These are phyloP conservation scores for Phytopythium chamaehyphon DNA, from an alignment of 352 stramenopile genomes.

Conservation along the genomic window DNA sequence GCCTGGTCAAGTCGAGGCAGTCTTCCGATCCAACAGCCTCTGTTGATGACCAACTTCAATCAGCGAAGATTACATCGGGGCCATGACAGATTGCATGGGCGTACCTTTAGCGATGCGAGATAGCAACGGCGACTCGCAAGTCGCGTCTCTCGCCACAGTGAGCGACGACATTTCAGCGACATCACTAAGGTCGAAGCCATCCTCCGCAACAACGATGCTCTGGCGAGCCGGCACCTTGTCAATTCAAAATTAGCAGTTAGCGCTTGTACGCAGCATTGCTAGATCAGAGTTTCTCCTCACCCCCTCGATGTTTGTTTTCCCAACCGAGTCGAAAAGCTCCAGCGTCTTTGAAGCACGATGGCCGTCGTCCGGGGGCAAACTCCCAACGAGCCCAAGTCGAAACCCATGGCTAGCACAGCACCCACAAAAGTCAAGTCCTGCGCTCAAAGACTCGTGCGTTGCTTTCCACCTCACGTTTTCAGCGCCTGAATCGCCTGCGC, in stretches of 20 bases:
- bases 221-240: too few relatives aligned
- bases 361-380: slow-evolving; percentile 2
- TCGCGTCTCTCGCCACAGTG: too few relatives aligned
- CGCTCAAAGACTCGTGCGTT: too few relatives aligned
- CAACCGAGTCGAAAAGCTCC: slow-evolving; percentile 14
- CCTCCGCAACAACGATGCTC: too few relatives aligned
- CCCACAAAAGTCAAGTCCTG: not conserved
- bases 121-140: too few relatives aligned
- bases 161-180: too few relatives aligned
- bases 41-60: slow-evolving; percentile 4
- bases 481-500: slow-evolving; percentile 20
- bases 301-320: not conserved
- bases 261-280: too few relatives aligned
- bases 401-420: slow-evolving; percentile 25
- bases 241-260: too few relatives aligned
- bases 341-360: slow-evolving; percentile 5
- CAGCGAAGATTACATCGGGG: not conserved
- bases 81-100: not conserved
- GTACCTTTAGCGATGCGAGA: too few relatives aligned
- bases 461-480: slow-evolving; percentile 14
- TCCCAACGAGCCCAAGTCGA: slow-evolving; percentile 25
- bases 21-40: slow-evolving; percentile 34
- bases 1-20: slow-evolving; percentile 23
- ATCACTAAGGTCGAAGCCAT: too few relatives aligned
- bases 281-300: not conserved